Percentiles rank a stretch among this genome's conserved stretches.
phyloP scores from a whole-genome alignment of 2,329 filamentous ascomycete species.

The Epichloe gansuensis region DNA sequence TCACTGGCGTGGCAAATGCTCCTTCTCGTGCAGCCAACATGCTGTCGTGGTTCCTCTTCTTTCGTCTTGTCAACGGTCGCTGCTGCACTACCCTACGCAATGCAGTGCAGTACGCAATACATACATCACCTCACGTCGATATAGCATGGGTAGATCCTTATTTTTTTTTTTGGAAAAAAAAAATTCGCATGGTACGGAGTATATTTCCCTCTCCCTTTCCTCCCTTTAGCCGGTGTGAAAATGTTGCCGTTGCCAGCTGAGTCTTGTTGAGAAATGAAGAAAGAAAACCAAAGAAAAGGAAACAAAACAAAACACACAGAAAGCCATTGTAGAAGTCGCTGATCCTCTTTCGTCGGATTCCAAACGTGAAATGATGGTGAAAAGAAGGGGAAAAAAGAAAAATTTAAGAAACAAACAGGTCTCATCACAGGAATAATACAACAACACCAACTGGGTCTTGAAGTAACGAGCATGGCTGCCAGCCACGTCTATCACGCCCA shows the following conservation, averaged over 20 bases:
- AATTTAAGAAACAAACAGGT: not conserved
- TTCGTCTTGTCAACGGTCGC: not conserved
- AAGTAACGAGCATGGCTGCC: not conserved
- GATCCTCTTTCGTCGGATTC: not conserved
- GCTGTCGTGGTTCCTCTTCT: no score
- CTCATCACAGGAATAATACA: not conserved
- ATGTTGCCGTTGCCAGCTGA: slow-evolving; percentile 3
- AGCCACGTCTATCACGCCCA: not conserved
- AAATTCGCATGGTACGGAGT: not conserved
- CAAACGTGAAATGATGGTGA: not conserved
- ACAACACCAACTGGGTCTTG: not conserved
- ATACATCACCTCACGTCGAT: not conserved
- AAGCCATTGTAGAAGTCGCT: not conserved
- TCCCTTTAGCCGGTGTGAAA: not conserved
- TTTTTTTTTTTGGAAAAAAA: not conserved
- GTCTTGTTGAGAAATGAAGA: not conserved
- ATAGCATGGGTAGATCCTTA: no score
- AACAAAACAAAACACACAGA: not conserved
- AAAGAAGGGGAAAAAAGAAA: not conserved
- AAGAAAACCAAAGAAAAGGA: not conserved
- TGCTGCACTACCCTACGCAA: not conserved
- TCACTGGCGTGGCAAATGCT: no score
- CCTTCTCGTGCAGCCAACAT: no score
- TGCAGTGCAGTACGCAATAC: not conserved
- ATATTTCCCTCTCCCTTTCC: not conserved